Evolutionary conservation across 2,329 filamentous ascomycete genomes (phyloP), one percentile per base, ranked within the genome.

Genomic region (Cladosporium sp.): DNA sequence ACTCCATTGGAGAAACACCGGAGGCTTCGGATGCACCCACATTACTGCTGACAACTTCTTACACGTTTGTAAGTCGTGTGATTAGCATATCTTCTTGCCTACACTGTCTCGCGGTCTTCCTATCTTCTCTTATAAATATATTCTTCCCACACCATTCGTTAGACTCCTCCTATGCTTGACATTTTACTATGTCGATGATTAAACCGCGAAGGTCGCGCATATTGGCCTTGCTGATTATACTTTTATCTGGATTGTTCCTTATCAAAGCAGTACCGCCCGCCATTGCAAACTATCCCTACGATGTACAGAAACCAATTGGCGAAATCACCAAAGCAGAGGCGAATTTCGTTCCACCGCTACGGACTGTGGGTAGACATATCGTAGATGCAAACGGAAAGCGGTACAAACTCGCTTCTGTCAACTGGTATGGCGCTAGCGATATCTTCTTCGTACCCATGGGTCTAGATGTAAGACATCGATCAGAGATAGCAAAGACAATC

Each of bases 341-440:
- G 30, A 15, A 49, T 20, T 84, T 78, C 64, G 62, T 67, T 39
- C 72, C 84, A 38, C 83, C 83, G 13, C 69, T 86, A 36, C 75
- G 73, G 43, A 82, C 83, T 1, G 65, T 67, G 22, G 83, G 83
- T 5, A 76, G 83, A 38, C 62, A 84, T 55, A 74, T 86, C 22
- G 73, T 85, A 47, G 83, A 86, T 66, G 67, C 72, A 7, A 60
- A 69, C 1, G 78, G 76, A 33, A 71, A 74, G 25, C 75, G 80
- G 25, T 80, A 82, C 66, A 83, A 82, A 68, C 72, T 87, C 7
- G 69, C 78, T 15, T 82, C 79, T 16, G 72, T 85, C 60, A 86
- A 86, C 67, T 86, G 83, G 83, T 86, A 86, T 62, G 83, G 84
- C 29, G 83, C 78, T 3, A 84, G 80, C 61, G 83, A 86, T 59